Conservation (phyloP, 768 basidiomycete species). For the Mycena galericulata region DNA sequence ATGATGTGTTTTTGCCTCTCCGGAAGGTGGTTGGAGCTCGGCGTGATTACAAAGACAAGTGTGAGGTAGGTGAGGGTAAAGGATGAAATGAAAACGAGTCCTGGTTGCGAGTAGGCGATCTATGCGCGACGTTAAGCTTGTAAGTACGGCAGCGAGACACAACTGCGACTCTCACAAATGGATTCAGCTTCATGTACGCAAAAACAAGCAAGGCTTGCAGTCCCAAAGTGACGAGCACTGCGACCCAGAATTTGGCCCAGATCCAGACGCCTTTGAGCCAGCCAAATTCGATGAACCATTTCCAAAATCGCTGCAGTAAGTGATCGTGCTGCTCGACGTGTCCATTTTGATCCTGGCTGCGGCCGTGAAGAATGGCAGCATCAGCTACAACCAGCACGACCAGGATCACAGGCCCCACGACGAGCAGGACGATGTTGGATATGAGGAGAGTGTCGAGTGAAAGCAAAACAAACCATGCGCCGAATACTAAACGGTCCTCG, state of each 20-base stretch:
- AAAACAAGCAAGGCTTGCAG: constrained; percentile 62
- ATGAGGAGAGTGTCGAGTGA: constrained; percentile 62
- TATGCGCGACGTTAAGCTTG: constrained; percentile 41
- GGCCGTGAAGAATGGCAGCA: constrained; percentile 13
- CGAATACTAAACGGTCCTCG: constrained; percentile 64
- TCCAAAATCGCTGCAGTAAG: constrained; percentile 36
- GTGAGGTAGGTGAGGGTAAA: constrained; percentile 64
- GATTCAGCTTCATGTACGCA: constrained; percentile 54
- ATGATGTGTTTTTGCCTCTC: constrained; percentile 64
- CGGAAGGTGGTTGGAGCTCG: constrained; percentile 42
- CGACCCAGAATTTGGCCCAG: constrained; percentile 74
- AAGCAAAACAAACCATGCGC: constrained; percentile 64
- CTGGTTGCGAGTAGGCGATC: constrained; percentile 72
- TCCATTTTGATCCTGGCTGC: constrained; percentile 32
- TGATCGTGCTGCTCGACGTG: constrained; percentile 32
- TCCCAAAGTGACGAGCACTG: constrained; percentile 58
- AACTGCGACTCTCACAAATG: constrained; percentile 26
- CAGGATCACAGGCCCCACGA: constrained; percentile 71
- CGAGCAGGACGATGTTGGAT: constrained; percentile 68
- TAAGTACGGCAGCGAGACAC: neutral
- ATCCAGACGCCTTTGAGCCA: constrained; percentile 53
- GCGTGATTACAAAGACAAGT: constrained; percentile 55
- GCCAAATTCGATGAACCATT: constrained; percentile 39
- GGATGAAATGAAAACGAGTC: constrained; percentile 61
- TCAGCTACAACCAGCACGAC: constrained; percentile 53